Percentiles rank a stretch among this genome's conserved stretches.
Conservation (phyloP, 2,329 filamentous ascomycete genomes). For the Hymenoscyphus fraxineus region DNA sequence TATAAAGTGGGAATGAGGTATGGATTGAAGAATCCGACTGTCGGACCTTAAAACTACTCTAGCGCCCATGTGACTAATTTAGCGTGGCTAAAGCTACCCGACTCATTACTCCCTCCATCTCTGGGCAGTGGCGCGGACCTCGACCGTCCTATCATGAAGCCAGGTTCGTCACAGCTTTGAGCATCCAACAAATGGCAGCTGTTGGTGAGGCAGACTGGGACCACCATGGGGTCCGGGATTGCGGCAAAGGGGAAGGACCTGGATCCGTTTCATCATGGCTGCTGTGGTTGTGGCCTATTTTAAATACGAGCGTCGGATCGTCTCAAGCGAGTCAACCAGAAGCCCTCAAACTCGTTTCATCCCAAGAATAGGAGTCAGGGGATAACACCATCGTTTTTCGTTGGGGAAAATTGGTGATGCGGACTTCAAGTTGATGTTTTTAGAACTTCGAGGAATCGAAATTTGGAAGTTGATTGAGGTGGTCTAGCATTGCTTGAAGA, state of each 20-base stretch:
- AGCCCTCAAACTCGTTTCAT: background rate
- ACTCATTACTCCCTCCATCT: no score
- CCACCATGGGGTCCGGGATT: background rate
- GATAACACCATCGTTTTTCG: background rate
- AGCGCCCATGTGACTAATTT: no score
- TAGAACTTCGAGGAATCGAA: background rate
- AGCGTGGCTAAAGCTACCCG: no score
- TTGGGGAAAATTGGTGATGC: background rate
- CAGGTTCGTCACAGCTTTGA: constrained; percentile 1
- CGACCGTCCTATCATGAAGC: background rate
- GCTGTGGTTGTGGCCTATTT: background rate
- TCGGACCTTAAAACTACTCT: no score
- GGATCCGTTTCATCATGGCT: constrained; percentile 5
- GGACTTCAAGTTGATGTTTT: background rate
- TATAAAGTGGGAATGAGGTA: no score
- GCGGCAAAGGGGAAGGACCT: constrained; percentile 1
- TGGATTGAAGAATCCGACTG: no score
- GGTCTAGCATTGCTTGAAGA: background rate
- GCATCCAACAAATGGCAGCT: background rate
- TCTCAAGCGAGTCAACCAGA: background rate
- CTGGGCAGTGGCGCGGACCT: background rate
- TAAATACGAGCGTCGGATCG: constrained; percentile 3
- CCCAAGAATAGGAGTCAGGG: background rate
- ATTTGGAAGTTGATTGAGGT: background rate
- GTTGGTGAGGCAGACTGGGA: background rate